Base-by-base conservation (phyloP, 23 red algal genomes). In the Pyropia haitanensis region DNA sequence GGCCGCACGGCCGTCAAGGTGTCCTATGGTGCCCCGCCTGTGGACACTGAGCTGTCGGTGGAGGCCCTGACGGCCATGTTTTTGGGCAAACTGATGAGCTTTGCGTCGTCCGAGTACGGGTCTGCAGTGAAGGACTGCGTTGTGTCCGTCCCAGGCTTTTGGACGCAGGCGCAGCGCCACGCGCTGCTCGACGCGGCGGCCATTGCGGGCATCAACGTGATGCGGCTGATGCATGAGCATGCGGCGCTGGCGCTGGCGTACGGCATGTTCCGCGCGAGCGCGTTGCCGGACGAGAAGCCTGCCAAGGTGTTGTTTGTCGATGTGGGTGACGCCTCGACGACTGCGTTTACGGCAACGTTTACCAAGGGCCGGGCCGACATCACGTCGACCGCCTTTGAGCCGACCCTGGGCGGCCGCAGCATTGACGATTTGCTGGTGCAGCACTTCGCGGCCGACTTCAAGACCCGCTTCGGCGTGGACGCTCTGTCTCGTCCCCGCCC, bases 191-290 rank as follows among this genome's bases (percentile, higher is more conserved):
- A 87, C 65, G 94, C 94, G 12, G 85, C 71, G n/a, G 46, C 72
- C 28, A 98, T 98, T 56, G 85, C 64, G 21, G 72, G 80, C 54
- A 53, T 91, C 14, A 77, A 78, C 18, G 80, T 91, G 8, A 32
- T 98, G 33, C 85, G 94, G 3, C 48, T 98, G n/a, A 58, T 91
- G 18, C 80, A 91, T 58, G 94, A 98, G 63, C 94, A 98, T 74
- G 79, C 85, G 25, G 94, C 94, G 10, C 83, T 65, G 12, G 94
- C 94, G 33, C 78, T 98, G 18, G 69, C 82, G 18, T 98, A 98
- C 61, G 94, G 94, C 32, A 78, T 98, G 54, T 98, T 89, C 76
- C 67, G 94, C 27, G 77, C 94, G 17, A 82, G 59, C 54, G 80
- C 91, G 22, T 71, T 98, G 21, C 94, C 94, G 2, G 90, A 95